phyloP scores from a whole-genome alignment of 169 alveolate species.

The Plasmodium billcollinsi region DNA sequence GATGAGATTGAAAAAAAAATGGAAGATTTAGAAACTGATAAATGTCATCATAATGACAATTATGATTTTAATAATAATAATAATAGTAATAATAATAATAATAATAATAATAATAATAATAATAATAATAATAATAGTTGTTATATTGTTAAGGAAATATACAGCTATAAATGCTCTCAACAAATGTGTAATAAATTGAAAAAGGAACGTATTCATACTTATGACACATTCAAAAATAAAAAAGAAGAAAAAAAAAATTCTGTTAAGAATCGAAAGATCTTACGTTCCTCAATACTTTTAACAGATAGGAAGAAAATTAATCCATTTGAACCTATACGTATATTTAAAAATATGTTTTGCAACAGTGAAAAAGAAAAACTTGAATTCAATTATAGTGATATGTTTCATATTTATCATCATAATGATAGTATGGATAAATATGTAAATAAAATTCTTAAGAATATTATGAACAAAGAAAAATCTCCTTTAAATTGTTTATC shows the following conservation, averaged over 20 bases:
- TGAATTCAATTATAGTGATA: no score
- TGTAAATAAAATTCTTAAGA: slow-evolving; percentile 62
- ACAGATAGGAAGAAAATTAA: no score
- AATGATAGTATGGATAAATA: slow-evolving; percentile 18
- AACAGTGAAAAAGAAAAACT: no score
- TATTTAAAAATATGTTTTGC: slow-evolving; percentile 21
- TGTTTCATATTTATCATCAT: background rate
- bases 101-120: background rate
- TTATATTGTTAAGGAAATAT: background rate
- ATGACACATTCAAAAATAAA: no score
- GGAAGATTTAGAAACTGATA: no score
- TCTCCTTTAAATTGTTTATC: slow-evolving; percentile 54
- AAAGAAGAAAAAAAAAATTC: no score
- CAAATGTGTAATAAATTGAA: background rate
- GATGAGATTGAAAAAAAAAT: no score
- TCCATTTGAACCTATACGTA: no score
- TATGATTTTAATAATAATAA: background rate
- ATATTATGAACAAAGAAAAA: slow-evolving; percentile 34
- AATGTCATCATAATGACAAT: background rate
- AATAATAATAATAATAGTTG: background rate
- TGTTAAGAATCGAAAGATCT: no score
- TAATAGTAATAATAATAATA: background rate
- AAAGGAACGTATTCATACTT: no score
- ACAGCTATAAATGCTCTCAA: background rate
- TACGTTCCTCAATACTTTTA: no score